Evolutionary conservation across 257 asterid genomes (phyloP).

Genomic region (Solanum megistacrolobum): DNA sequence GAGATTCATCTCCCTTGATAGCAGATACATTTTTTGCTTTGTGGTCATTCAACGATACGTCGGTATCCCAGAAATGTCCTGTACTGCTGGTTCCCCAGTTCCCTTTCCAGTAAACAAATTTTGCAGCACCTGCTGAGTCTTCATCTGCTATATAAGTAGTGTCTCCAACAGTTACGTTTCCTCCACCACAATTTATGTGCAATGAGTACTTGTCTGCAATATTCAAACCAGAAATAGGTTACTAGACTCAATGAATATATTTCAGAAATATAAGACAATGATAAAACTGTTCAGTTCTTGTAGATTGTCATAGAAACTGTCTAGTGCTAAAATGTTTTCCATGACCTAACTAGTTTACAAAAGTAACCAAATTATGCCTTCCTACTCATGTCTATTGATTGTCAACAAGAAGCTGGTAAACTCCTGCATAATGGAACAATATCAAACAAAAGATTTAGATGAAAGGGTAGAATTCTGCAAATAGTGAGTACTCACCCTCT

Average conservation of each 20-base stretch:
- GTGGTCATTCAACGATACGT: background rate
- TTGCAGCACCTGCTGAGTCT: constrained; percentile 27
- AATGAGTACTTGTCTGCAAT: constrained; percentile 30
- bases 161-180: constrained; percentile 8
- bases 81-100: constrained; percentile 54
- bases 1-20: constrained; percentile 25
- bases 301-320: background rate
- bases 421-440: background rate
- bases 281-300: background rate
- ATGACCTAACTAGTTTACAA: background rate
- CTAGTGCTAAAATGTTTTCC: background rate
- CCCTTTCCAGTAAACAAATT: constrained; percentile 7
- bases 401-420: background rate
- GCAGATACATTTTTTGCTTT: constrained; percentile 26
- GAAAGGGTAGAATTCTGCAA: background rate
- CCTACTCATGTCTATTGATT: background rate
- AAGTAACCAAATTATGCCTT: background rate
- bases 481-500: constrained; percentile 13
- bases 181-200: constrained; percentile 54
- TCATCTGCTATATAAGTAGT: constrained; percentile 29
- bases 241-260: background rate
- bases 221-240: background rate
- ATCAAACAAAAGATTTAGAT: background rate
- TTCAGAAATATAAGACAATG: background rate
- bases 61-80: constrained; percentile 27